phyloP scores from a whole-genome alignment of 805 yeast species.

The Candida manassasensis region DNA sequence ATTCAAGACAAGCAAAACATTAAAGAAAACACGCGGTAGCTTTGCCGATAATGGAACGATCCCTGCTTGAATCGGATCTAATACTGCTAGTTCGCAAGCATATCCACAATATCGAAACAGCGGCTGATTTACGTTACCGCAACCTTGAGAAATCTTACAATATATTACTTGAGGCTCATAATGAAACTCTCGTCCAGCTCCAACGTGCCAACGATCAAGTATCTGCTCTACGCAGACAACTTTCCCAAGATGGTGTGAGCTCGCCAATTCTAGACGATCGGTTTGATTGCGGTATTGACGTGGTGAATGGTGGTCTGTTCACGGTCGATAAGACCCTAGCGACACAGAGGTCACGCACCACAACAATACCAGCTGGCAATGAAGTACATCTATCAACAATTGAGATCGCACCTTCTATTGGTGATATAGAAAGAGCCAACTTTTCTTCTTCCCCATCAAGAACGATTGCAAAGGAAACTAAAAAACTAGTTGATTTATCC shows the following conservation, averaged over 20 bases:
- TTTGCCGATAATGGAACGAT: constrained; percentile 3
- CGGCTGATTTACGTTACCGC: not conserved
- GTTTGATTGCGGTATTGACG: not conserved
- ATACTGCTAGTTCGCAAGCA: constrained; percentile 1
- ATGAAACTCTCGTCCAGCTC: not conserved
- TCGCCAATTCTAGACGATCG: constrained; percentile 6
- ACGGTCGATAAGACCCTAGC: too few species aligned
- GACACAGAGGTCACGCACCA: too few species aligned
- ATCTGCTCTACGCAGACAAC: constrained; percentile 2
- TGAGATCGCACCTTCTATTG: not conserved
- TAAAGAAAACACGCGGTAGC: too few species aligned
- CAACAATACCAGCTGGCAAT: not conserved
- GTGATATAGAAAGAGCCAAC: not conserved
- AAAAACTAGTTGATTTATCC: too few species aligned
- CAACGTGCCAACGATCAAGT: constrained; percentile 2
- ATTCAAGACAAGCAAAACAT: too few species aligned
- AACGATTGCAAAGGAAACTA: too few species aligned
- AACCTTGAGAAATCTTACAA: constrained; percentile 1
- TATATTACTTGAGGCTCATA: not conserved
- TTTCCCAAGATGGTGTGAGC: not conserved
- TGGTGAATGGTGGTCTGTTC: too few species aligned
- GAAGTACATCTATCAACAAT: not conserved
- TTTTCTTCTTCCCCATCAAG: not conserved
- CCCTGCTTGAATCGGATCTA: constrained; percentile 1
- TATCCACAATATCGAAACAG: not conserved